Evolutionary conservation across 179 eudicot species (phyloP), one percentile per base, ranked within the genome.

Genomic region (Spergularia azorica): DNA sequence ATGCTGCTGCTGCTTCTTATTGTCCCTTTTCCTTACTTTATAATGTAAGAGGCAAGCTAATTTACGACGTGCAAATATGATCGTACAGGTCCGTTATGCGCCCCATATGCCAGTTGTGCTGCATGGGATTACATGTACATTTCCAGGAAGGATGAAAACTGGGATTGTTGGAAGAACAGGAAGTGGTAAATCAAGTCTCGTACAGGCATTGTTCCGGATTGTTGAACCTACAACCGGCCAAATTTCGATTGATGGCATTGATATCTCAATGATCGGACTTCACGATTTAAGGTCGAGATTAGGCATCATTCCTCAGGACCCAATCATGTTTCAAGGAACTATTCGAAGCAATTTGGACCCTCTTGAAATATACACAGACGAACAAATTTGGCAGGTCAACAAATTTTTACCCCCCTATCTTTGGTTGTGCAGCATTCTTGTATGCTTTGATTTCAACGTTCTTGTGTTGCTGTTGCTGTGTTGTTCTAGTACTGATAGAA

Each of bases 91-190:
- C 3, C 77, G 56, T 5, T 74, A 74, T 62, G 77, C 77, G 50
- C 70, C 77, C 0, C 77, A 74, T 16, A 9, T 74, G 70, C 77
- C 77, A 8, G 59, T 74, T 6, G 77, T 74, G 67, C 26, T 74
- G 32, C 67, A 63, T 7, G 77, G 70, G 46, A 38, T 73, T 32
- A 73, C 67, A 46, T 73, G 76, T 18, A 73, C 12, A 32, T 48
- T 60, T 70, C 62, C 73, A 10, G 75, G 75, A 16, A 43, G 52
- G 5, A 16, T 15, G 64, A 57, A 71, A 57, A 71, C 75, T 1
- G 75, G 52, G 9, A 57, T 70, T 70, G 74, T 70, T 54, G 62
- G 74, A 55, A 70, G 74, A 69, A 69, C 72, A 51, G 72, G 72
- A 69, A 69, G 60, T 48, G 72, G 72, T 11, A 69, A 69, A 69